Conservation (phyloP, 495 filamentous ascomycete genomes). For the Penicillium samsonianum region DNA sequence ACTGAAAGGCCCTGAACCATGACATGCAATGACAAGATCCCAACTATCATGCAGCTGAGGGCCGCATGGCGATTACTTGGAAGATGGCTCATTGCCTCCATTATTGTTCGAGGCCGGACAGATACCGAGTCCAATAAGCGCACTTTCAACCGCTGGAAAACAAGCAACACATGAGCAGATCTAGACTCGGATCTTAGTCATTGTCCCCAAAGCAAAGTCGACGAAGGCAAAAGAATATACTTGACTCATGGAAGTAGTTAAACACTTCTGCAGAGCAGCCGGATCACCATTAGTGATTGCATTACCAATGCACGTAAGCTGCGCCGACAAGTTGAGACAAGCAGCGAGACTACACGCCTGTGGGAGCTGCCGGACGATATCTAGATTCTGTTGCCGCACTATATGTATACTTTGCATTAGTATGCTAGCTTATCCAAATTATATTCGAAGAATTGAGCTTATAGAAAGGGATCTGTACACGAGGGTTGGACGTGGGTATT, state of each 20-base stretch:
- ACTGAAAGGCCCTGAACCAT: too few species aligned
- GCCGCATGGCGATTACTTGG: neutral
- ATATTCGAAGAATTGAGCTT: neutral
- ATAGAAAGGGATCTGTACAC: neutral
- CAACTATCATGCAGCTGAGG: neutral
- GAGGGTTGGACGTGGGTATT: neutral
- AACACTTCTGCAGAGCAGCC: constrained; percentile 21
- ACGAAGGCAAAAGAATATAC: constrained; percentile 2
- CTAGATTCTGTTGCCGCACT: constrained; percentile 20
- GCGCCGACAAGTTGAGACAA: constrained; percentile 23
- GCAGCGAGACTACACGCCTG: constrained; percentile 24
- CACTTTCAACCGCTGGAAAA: constrained; percentile 14
- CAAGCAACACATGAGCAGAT: constrained; percentile 30
- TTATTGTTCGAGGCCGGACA: constrained; percentile 15
- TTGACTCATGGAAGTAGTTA: constrained; percentile 21
- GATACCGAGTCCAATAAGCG: constrained; percentile 24
- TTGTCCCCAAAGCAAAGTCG: neutral
- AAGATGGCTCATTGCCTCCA: neutral
- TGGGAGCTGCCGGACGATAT: constrained; percentile 19
- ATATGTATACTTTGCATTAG: neutral
- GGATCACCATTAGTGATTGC: constrained; percentile 21
- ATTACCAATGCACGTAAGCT: constrained; percentile 22
- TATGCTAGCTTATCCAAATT: neutral
- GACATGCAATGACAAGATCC: neutral
- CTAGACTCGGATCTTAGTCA: constrained; percentile 7